A percentile compares a stretch with the other conserved stretches of the same genome.
Evolutionary conservation across 2,329 filamentous ascomycete genomes (phyloP).

Genomic region (Mycosphaerella sp.): DNA sequence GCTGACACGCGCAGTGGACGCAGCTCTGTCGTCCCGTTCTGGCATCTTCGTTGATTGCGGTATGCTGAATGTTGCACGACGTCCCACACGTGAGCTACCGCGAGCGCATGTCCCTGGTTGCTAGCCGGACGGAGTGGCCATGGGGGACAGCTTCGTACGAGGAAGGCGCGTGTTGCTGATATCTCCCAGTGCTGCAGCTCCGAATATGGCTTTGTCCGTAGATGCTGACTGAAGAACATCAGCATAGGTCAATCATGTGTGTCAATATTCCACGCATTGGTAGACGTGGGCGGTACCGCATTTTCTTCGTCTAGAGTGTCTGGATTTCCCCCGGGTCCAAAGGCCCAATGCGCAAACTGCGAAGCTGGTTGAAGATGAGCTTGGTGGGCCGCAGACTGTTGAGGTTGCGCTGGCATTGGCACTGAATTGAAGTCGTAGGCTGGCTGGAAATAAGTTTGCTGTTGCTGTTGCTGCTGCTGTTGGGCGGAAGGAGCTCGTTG

Average conservation of each 20-base stretch:
- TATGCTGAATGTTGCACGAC: constrained; percentile 4
- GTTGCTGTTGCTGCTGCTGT: constrained; percentile 15
- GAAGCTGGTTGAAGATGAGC: constrained; percentile 17
- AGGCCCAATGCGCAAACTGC: constrained; percentile 30
- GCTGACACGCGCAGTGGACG: neutral
- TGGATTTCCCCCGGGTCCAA: constrained; percentile 18
- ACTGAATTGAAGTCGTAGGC: constrained; percentile 15
- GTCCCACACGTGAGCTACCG: neutral
- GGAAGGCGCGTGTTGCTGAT: neutral
- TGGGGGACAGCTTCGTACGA: neutral
- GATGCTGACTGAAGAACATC: neutral
- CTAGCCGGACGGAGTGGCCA: neutral
- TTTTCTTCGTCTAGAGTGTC: constrained; percentile 30
- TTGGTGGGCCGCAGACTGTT: constrained; percentile 11
- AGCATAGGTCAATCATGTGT: constrained; percentile 4
- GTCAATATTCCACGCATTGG: constrained; percentile 22
- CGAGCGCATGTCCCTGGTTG: neutral
- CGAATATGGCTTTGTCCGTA: neutral
- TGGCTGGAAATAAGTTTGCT: constrained; percentile 19
- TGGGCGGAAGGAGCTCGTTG: constrained; percentile 7
- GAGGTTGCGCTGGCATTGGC: constrained; percentile 8
- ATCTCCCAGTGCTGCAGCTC: neutral
- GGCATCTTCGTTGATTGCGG: constrained; percentile 10
- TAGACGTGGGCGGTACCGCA: constrained; percentile 26
- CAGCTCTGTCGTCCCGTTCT: constrained; percentile 10